Conservation (phyloP, 2,329 filamentous ascomycete species). For the Sporothrix globosa region DNA sequence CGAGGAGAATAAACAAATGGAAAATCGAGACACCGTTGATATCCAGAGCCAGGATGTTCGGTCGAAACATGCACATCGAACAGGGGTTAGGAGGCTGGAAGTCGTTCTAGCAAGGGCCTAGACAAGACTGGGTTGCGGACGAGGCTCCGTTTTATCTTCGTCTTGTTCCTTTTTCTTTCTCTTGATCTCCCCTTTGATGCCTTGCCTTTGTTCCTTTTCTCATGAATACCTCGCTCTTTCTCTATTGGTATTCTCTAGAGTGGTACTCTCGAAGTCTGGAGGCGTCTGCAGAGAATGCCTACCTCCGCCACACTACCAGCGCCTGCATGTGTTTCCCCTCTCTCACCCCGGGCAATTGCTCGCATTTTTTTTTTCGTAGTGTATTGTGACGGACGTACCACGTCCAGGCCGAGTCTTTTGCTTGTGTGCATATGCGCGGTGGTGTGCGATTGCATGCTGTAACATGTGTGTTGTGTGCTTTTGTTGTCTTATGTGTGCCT, state of each 20-base stretch:
- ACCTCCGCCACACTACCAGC: conserved; percentile 19
- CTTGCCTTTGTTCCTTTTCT: neutral
- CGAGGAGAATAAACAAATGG: conserved; percentile 11
- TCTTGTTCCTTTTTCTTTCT: neutral
- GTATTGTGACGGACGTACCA: neutral
- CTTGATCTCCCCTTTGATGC: neutral
- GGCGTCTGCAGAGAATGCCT: conserved; percentile 7
- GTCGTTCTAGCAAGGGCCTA: conserved; percentile 18
- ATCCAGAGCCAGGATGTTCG: neutral
- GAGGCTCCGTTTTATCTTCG: conserved; percentile 20
- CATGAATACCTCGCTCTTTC: neutral
- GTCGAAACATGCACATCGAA: conserved; percentile 2
- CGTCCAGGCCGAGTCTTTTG: neutral
- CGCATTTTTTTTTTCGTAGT: conserved; percentile 28
- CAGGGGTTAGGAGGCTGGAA: conserved; percentile 9
- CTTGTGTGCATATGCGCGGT: conserved; percentile 5
- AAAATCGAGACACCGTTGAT: conserved; percentile 15
- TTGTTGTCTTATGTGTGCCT: neutral
- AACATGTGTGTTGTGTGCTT: neutral
- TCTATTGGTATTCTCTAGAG: neutral
- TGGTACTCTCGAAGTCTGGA: neutral
- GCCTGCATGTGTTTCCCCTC: neutral
- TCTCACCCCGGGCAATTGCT: conserved; percentile 27
- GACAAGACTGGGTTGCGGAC: neutral
- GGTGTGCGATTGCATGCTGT: conserved; percentile 1